Evolutionary conservation across 2,329 filamentous ascomycete genomes (phyloP).

Genomic region (Arthrinium puccinioides): DNA sequence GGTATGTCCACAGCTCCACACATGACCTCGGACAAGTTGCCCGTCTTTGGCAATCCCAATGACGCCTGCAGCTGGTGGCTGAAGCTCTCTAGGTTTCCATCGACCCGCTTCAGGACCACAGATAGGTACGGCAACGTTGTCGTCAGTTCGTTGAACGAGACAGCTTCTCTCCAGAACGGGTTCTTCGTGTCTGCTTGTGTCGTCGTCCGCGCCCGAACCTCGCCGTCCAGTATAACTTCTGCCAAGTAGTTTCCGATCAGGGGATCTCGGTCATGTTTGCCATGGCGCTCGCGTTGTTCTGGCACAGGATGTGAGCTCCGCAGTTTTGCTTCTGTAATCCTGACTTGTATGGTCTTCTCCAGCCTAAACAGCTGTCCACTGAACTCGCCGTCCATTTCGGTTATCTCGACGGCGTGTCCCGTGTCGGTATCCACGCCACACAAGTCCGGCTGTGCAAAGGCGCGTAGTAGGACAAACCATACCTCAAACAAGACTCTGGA

Average conservation of each 20-base stretch:
- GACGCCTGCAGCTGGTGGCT: conserved; percentile 35
- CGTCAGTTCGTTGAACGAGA: conserved; percentile 69
- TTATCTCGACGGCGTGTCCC: conserved; percentile 34
- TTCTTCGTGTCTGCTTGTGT: conserved; percentile 64
- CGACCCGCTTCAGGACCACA: conserved; percentile 62
- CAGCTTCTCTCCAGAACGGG: conserved; percentile 78
- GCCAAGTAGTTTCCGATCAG: conserved; percentile 65
- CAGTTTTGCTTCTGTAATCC: conserved; percentile 57
- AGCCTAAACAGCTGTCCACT: conserved; percentile 49
- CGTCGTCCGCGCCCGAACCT: conserved; percentile 68
- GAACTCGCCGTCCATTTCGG: conserved; percentile 30
- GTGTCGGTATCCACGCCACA: conserved; percentile 56
- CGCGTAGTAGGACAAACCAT: conserved; percentile 87
- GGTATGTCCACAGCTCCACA: conserved; percentile 75
- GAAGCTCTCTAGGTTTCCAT: conserved; percentile 40
- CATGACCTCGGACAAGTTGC: conserved; percentile 41
- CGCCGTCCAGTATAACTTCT: conserved; percentile 73
- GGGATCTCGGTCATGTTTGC: conserved; percentile 33
- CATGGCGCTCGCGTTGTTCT: conserved; percentile 23
- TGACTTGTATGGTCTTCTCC: conserved; percentile 52
- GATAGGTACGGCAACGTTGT: conserved; percentile 61
- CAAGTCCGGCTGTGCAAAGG: conserved; percentile 86
- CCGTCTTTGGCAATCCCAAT: conserved; percentile 32
- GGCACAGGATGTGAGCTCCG: conserved; percentile 26
- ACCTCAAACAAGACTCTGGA: conserved; percentile 89